Base-by-base conservation (phyloP, 768 basidiomycete genomes). In the Collybia sordida region DNA sequence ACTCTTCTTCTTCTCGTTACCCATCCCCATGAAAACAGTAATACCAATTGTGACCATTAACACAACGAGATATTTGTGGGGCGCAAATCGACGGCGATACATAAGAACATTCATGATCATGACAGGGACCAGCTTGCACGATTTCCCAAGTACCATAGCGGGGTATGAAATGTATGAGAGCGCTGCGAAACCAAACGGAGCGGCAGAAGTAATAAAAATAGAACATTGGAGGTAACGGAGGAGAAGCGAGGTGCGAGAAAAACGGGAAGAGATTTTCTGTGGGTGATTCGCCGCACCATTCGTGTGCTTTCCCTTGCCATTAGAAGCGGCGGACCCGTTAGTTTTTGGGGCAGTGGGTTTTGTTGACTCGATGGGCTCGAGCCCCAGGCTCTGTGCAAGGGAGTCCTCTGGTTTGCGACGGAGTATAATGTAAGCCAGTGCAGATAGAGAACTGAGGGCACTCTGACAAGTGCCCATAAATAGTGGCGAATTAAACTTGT, bases 61-160 rank as follows among this genome's bases (percentile, higher is more conserved):
- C 17, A 97, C 97, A 39, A 99, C 94, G 59, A 93, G 71, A 69
- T 98, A 99, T 65, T 98, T 98, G 81, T 98, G 89, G 1, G 85
- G 79, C 0, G 93, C 90, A 66, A 98, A 98, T 55, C 81, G 80
- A 42, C 96, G 87, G 47, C 95, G 92, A 71, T 98, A 98, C 51
- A 98, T 78, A 34, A 98, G 61, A 59, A 98, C 85, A 71, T 98
- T 98, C 88, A 98, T 94, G 67, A 98, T 81, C 83, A 96, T 92
- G 52, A 95, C 97, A 0, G 97, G 97, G 38, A 99, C 93, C 64
- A 99, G 91, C 66, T 98, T 98, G 79, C 97, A 98, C 0, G 95
- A 98, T 68, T 98, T 98, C 45, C 92, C 97, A 56, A 98, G 87
- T 27, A 98, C 95, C 90, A 98, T 96, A 38, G 96, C 93, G 43